A percentile compares a stretch with the other conserved stretches of the same genome.
Evolutionary conservation across 495 filamentous ascomycete species (phyloP).

Genomic region (Xylaria palmicola): DNA sequence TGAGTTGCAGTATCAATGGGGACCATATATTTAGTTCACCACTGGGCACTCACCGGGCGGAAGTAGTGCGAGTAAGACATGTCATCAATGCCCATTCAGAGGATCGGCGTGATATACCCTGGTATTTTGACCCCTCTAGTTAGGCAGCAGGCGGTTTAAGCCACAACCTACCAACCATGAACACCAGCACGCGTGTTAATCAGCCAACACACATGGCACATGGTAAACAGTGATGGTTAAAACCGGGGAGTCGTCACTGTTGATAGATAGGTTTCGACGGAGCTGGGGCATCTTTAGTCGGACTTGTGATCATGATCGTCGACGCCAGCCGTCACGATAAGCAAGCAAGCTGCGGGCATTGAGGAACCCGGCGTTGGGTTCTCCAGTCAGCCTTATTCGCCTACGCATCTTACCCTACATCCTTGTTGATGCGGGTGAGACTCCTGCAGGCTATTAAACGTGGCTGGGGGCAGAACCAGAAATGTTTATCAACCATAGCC

Average conservation of each 20-base stretch:
- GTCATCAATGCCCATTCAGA: background rate
- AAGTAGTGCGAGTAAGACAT: slow-evolving; percentile 3
- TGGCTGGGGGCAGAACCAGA: slow-evolving; percentile 2
- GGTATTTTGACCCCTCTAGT: background rate
- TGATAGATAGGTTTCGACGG: too few species aligned
- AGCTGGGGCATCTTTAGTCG: too few species aligned
- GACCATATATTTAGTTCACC: background rate
- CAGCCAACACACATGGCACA: too few species aligned
- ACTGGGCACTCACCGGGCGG: background rate
- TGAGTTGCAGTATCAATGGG: background rate
- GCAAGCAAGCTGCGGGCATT: too few species aligned
- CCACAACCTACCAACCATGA: background rate
- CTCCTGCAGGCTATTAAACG: background rate
- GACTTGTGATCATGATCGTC: too few species aligned
- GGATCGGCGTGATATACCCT: background rate
- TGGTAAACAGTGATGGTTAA: too few species aligned
- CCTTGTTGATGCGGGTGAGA: background rate
- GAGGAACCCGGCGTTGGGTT: too few species aligned
- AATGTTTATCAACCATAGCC: background rate
- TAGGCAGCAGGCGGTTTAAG: slow-evolving; percentile 8
- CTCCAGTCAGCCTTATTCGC: slow-evolving; percentile 8
- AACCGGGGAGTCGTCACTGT: too few species aligned
- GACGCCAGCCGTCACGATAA: too few species aligned
- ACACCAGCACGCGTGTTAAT: background rate
- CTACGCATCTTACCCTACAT: background rate